phyloP scores from a whole-genome alignment of 2,329 filamentous ascomycete genomes.

The Tolypocladium cylindrosporum region DNA sequence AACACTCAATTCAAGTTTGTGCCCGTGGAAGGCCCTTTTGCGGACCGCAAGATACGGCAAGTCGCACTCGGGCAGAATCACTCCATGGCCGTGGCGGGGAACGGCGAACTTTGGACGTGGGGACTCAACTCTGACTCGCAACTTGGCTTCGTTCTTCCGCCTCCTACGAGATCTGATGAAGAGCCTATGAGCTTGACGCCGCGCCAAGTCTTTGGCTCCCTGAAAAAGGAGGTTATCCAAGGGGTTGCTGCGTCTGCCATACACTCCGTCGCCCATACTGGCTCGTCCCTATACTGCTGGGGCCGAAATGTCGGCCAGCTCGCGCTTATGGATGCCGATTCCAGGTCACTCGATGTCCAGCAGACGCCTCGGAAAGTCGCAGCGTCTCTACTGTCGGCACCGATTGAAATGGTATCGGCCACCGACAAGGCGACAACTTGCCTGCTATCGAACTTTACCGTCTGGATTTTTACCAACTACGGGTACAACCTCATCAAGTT shows the following conservation, averaged over 20 bases:
- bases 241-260: conserved; percentile 83
- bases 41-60: conserved; percentile 63
- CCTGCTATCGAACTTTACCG: conserved; percentile 75
- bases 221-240: conserved; percentile 75
- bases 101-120: conserved; percentile 92
- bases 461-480: conserved; percentile 92
- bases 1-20: conserved; percentile 79
- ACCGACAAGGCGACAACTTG: conserved; percentile 85
- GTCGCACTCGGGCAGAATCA: conserved; percentile 88
- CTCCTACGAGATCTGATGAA: conserved; percentile 59
- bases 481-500: conserved; percentile 89
- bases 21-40: conserved; percentile 68
- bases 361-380: conserved; percentile 75
- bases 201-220: conserved; percentile 79
- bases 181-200: conserved; percentile 74
- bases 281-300: conserved; percentile 78
- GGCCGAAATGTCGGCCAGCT: conserved; percentile 93
- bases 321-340: conserved; percentile 89
- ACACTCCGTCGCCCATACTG: conserved; percentile 84
- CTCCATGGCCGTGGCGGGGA: conserved; percentile 71
- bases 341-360: conserved; percentile 80
- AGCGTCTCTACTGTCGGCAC: conserved; percentile 58
- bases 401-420: conserved; percentile 70
- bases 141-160: conserved; percentile 71
- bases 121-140: conserved; percentile 80